These are phyloP conservation scores for Verticillium longisporum DNA, from an alignment of 2,329 filamentous ascomycete species.

Conservation along the genomic window DNA sequence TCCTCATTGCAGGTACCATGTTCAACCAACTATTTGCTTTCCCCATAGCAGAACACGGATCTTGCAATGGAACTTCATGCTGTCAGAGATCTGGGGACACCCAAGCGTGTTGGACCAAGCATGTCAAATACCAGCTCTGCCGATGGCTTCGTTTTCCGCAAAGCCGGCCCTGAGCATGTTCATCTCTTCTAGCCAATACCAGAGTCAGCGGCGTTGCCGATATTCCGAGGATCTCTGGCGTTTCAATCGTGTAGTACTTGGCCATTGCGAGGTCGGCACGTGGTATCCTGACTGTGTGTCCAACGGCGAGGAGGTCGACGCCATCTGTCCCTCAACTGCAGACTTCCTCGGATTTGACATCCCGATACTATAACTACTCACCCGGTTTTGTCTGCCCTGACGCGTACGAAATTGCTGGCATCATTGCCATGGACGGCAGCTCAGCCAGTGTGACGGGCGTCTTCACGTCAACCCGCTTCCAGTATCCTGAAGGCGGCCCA, in stretches of 20 bases:
- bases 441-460: not conserved
- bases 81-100: no score
- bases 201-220: not conserved
- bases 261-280: no score
- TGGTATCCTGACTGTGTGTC: not conserved
- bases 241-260: no score
- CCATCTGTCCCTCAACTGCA: not conserved
- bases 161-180: not conserved
- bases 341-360: not conserved
- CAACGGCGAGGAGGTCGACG: not conserved
- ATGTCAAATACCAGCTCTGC: not conserved
- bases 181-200: not conserved
- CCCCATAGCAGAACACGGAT: no score
- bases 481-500: not conserved
- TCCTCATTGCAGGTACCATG: no score
- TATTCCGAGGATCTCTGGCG: not conserved
- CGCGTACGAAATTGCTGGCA: conserved; percentile 16
- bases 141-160: not conserved
- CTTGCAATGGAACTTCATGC: no score
- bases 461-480: not conserved
- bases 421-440: not conserved
- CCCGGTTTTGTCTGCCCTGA: conserved; percentile 16
- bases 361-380: conserved; percentile 11
- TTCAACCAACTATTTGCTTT: no score
- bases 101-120: no score